Conservation (phyloP, 768 basidiomycete species). For the Termitomyces sp. region DNA sequence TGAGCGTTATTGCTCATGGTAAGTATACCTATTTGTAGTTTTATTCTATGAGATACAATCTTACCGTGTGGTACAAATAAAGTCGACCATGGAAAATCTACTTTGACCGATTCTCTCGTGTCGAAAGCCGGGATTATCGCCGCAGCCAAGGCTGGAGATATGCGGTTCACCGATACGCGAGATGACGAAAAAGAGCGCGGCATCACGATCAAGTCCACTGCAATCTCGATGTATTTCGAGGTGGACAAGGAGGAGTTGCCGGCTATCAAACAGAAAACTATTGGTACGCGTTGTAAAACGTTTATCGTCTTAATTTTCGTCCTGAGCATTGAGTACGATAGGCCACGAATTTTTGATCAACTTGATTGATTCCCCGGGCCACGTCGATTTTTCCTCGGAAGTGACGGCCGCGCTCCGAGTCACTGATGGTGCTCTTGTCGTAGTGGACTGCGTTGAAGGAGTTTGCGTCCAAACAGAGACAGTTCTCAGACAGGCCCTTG, state of each 20-base stretch:
- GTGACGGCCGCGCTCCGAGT: slow-evolving; percentile 99
- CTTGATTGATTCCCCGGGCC: slow-evolving; percentile 85
- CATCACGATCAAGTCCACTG: slow-evolving; percentile 99
- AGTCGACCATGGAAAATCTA: slow-evolving; percentile 99
- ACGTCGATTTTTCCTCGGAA: slow-evolving; percentile 99
- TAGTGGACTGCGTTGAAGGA: slow-evolving; percentile 99
- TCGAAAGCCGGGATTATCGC: slow-evolving; percentile 99
- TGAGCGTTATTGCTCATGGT: slow-evolving; percentile 94
- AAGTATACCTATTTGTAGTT: slow-evolving; percentile 26
- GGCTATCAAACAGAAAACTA: slow-evolving; percentile 92
- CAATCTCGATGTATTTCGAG: slow-evolving; percentile 99
- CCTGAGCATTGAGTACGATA: slow-evolving; percentile 24
- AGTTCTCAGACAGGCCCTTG: slow-evolving; percentile 93
- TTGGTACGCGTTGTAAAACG: slow-evolving; percentile 48
- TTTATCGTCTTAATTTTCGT: slow-evolving; percentile 6
- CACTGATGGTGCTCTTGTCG: slow-evolving; percentile 98
- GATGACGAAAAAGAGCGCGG: slow-evolving; percentile 99
- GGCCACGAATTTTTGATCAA: slow-evolving; percentile 99
- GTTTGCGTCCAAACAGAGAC: slow-evolving; percentile 99
- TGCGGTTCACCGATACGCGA: slow-evolving; percentile 97
- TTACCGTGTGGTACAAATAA: slow-evolving; percentile 26
- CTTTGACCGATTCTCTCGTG: slow-evolving; percentile 97
- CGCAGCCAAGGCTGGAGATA: slow-evolving; percentile 87
- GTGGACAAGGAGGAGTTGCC: slow-evolving; percentile 84
- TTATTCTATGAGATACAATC: not conserved